These are phyloP conservation scores for Ophiosphaerella herpotricha DNA, from an alignment of 2,329 filamentous ascomycete genomes.

Conservation along the genomic window DNA sequence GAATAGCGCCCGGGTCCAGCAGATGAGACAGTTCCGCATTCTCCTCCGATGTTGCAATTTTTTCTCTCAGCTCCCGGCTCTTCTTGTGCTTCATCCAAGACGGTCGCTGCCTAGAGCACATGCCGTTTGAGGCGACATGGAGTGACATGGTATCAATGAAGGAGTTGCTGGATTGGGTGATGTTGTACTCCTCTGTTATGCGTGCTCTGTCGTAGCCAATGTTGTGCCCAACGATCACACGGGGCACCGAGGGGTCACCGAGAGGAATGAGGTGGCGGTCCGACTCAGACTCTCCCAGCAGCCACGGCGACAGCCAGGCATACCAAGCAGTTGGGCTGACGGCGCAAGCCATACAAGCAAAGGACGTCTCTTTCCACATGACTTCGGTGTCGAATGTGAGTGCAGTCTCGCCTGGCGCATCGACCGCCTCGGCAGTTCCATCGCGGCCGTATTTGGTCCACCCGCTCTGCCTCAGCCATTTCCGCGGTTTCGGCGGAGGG, in stretches of 20 bases:
- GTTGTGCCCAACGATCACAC: constrained; percentile 91
- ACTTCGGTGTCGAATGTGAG: constrained; percentile 96
- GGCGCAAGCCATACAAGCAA: constrained; percentile 96
- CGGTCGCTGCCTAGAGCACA: constrained; percentile 95
- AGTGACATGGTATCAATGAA: constrained; percentile 98
- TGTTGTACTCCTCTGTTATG: constrained; percentile 83
- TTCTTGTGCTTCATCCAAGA: constrained; percentile 98
- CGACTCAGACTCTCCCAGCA: constrained; percentile 78
- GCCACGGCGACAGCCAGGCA: constrained; percentile 94
- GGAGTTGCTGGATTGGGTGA: constrained; percentile 79
- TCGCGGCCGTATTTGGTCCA: constrained; percentile 92
- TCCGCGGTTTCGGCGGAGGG: constrained; percentile 63
- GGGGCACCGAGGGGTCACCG: constrained; percentile 72
- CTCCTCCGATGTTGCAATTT: constrained; percentile 72
- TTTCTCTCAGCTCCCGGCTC: constrained; percentile 80
- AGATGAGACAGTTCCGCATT: constrained; percentile 73
- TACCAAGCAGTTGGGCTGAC: constrained; percentile 92
- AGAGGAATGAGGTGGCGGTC: constrained; percentile 84
- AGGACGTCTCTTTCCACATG: constrained; percentile 90
- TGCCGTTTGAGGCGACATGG: constrained; percentile 96
- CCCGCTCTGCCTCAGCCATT: constrained; percentile 80
- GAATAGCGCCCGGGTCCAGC: constrained; percentile 68
- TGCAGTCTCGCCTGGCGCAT: constrained; percentile 77
- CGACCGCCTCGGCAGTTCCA: constrained; percentile 72
- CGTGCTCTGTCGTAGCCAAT: constrained; percentile 92